Evolutionary conservation across 176 grass and related monocot genomes (phyloP), one percentile per base, ranked within the genome.

Genomic region (Oropetium thomaeum): DNA sequence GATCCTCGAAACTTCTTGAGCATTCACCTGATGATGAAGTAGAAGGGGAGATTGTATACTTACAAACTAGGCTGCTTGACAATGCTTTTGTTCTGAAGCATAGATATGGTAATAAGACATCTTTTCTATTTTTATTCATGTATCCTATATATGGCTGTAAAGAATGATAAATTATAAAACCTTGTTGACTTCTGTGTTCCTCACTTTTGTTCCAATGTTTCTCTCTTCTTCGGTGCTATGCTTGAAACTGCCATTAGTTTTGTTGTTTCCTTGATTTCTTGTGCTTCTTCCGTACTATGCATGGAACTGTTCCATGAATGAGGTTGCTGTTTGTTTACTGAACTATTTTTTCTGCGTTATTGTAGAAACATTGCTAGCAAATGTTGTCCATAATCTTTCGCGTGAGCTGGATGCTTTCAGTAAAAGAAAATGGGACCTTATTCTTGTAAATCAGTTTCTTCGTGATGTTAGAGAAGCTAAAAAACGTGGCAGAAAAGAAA

Each of bases 401-500:
- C 70, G 66, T 7, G 96, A 95, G 44, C 69, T 94, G 62, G 82
- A 92, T 86, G 27, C 57, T 51, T 87, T 88, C 35, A 95, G 68
- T 81, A 90, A 69, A 79, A 87, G 85, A 41, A 99, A 99, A 79
- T 99, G 96, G 96, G 91, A 99, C 47, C 71, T 95, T 53, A 88
- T 99, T 65, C 70, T 92, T 71, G 96, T 99, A 15, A 92, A 89
- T 70, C 96, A 99, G 79, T 99, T 88, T 76, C 87, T 99, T 69
- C 96, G 77, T 63, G 96, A 99, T 73, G 85, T 95, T 75, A 92
- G 87, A 79, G 96, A 99, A 84, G 92, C 87, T 82, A 99, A 92
- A 77, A 99, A 99, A 81, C 87, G 84, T 82, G 92, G 96, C 27
- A 84, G 96, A 61, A 99, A 99, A 90, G 96, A 99, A 74, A 90